Base-by-base conservation (phyloP, 306 rosid genomes). In the Vachellia pachyceras region DNA sequence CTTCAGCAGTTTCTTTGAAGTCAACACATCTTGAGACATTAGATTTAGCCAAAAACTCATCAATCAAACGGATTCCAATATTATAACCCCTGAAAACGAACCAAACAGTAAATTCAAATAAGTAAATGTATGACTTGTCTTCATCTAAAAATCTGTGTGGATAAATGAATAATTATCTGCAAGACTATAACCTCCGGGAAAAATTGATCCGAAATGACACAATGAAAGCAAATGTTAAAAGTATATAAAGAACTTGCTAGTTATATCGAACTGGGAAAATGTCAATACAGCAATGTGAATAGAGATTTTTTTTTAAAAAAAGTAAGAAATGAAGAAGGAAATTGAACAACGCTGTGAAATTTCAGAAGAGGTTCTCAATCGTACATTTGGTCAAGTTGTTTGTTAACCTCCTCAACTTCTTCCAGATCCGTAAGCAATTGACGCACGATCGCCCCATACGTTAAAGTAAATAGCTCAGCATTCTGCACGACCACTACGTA, bases 371-470 rank as follows among this genome's bases (percentile, higher is more conserved):
- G 63, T 72, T 60, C 49, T 47, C 18, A 78, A 74, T 10, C 2
- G 22, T 88, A 95, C 99, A 95, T 95, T 85, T 93, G 99, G 80
- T 95, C 97, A 68, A 95, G 97, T 89, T 95, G 97, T 82, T 91
- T 95, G 94, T 95, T 95, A 39, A 95, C 99, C 89, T 95, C 99
- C 75, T 95, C 98, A 29, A 91, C 98, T 87, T 95, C 99, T 85
- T 93, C 99, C 75, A 95, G 92, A 88, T 95, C 99, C 6, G 99
- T 93, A 61, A 95, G 99, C 91, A 95, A 88, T 78, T 95, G 99
- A 57, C 98, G 98, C 80, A 95, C 98, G 54, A 92, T 90, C n/a
- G 99, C 98, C n/a, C 99, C 99, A 29, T 95, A 95, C n/a, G 99
- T 95, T 83, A 95, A 81, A 17, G 98, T 95, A 87, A 95, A 95